Conservation (phyloP, 345 rosid species). For the Leavenworthia alabamica region DNA sequence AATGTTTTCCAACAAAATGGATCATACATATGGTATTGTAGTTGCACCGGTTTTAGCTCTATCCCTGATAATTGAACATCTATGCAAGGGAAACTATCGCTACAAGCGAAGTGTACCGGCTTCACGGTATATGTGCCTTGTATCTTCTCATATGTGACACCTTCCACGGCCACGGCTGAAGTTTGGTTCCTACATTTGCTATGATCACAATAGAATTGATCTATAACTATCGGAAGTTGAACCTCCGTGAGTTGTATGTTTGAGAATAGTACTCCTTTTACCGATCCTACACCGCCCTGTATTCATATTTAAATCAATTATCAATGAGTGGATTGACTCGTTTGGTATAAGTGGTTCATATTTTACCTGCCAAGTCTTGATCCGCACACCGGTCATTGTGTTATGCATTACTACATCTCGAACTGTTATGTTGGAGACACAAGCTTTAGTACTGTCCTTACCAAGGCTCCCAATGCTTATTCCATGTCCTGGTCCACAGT, state of each 20-base stretch:
- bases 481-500: constrained; percentile 98
- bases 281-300: constrained; percentile 96
- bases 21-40: constrained; percentile 59
- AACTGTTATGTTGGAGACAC: constrained; percentile 86
- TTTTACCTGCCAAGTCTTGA: constrained; percentile 97
- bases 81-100: constrained; percentile 76
- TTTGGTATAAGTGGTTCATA: not conserved
- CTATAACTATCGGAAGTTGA: constrained; percentile 81
- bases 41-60: constrained; percentile 65
- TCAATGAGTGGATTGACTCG: not conserved
- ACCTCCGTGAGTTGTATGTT: constrained; percentile 89
- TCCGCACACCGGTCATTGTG: constrained; percentile 88
- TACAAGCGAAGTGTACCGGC: constrained; percentile 89
- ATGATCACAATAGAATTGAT: constrained; percentile 88
- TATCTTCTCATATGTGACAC: constrained; percentile 75
- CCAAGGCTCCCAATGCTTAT: constrained; percentile 96
- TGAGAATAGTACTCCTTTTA: constrained; percentile 79
- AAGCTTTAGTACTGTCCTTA: constrained; percentile 70
- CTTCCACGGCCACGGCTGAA: constrained; percentile 75
- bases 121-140: constrained; percentile 87
- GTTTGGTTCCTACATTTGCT: constrained; percentile 66
- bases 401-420: constrained; percentile 69
- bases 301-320: not conserved
- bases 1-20: constrained; percentile 96
- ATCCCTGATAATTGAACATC: constrained; percentile 66